Percentiles rank a stretch among this genome's conserved stretches.
Evolutionary conservation across 2,329 filamentous ascomycete genomes (phyloP).

Genomic region (Eurotiales sp.): DNA sequence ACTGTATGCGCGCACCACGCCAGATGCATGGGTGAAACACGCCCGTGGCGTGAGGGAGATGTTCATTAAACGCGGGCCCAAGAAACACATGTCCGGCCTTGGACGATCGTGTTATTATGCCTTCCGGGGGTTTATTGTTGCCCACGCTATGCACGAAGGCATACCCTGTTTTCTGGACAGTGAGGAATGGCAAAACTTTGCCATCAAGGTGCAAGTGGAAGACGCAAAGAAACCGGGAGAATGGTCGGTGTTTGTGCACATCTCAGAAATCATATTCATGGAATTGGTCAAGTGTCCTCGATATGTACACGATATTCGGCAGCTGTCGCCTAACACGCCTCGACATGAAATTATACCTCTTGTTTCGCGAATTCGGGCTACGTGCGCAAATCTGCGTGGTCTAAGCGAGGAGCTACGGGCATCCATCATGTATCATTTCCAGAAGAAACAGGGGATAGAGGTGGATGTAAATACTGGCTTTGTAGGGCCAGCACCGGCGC

Average conservation of each 20-base stretch:
- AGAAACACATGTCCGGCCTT: conserved; percentile 30
- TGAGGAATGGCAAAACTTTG: conserved; percentile 32
- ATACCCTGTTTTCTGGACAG: conserved; percentile 33
- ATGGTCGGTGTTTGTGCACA: conserved; percentile 29
- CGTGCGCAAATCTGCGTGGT: conserved; percentile 7
- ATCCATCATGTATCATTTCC: conserved; percentile 16
- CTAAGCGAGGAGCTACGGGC: conserved; percentile 7
- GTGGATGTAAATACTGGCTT: conserved; percentile 12
- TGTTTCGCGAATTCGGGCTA: conserved; percentile 7
- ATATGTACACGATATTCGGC: conserved; percentile 17
- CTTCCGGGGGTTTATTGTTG: conserved; percentile 33
- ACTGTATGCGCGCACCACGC: conserved; percentile 33
- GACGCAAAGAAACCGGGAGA: conserved; percentile 14
- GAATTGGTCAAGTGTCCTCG: conserved; percentile 27
- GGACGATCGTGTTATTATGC: conserved; percentile 33
- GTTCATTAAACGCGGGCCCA: conserved; percentile 32
- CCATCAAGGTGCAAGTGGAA: conserved; percentile 13
- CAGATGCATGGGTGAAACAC: conserved; percentile 35
- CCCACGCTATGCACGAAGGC: conserved; percentile 29
- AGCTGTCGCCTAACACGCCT: conserved; percentile 4
- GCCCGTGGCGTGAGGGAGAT: conserved; percentile 31
- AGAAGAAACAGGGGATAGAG: conserved; percentile 13
- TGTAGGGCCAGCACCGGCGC: conserved; percentile 11
- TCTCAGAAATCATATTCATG: conserved; percentile 27
- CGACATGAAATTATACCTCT: conserved; percentile 5